Base-by-base conservation (phyloP, 257 asterid genomes). In the Solanum rostratum region DNA sequence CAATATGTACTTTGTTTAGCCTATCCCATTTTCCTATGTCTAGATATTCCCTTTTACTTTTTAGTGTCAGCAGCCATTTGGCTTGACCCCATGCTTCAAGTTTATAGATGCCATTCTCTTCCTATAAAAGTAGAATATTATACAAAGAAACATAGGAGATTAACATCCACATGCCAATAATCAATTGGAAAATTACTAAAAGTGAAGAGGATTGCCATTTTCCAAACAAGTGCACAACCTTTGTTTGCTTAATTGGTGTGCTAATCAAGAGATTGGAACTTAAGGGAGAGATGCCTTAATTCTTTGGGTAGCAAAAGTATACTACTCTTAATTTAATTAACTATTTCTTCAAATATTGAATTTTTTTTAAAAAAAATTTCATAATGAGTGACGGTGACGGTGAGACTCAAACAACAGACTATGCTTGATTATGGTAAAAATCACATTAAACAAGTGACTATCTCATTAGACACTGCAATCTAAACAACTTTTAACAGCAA, bases 251-350 rank as follows among this genome's bases (percentile, higher is more conserved):
- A 62, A 78, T 79, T 53, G 85, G 90, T 89, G 89, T 88, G 84
- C 87, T 85, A 83, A 86, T 85, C 79, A 52, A 87, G 80, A 85
- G 85, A 85, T 88, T 86, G 81, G 84, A 85, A 76, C 83, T 41
- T 54, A 87, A 86, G 89, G 87, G 87, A 89, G 87, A 90, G 93
- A 90, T 90, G 91, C 93, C 93, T 90, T 49, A 49, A 76, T 92
- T 83, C 50, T 4, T 15, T 27, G 27, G 24, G 79, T 37, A 69
- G 79, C 24, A 20, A 68, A 68, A 68, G 27, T 16, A 68, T n/a
- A n/a, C n/a, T 33, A 13, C 41, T 63, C 27, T 22, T 60, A 30
- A 30, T 68, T 69, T 37, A 69, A 4, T 69, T 19, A 69, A 37
- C n/a, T 69, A 37, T 68, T 18, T 68, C 46, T 68, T 68, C 78